Conservation (phyloP, 495 filamentous ascomycete species). For the Penicillium subrubescens region DNA sequence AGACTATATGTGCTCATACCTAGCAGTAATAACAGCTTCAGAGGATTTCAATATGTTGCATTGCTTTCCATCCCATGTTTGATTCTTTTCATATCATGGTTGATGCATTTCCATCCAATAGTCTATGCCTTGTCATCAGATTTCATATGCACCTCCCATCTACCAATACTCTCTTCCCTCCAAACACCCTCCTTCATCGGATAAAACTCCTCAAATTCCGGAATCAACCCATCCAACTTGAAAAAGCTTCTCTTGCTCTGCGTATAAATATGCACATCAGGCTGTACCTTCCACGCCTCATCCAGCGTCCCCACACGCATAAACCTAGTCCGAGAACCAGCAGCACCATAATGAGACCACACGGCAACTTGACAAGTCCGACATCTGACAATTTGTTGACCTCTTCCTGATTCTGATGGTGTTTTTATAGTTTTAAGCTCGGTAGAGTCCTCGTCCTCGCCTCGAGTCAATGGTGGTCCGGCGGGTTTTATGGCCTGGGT, state of each 20-base stretch:
- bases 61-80: too few species aligned
- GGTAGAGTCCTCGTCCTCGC: not conserved
- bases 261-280: constrained; percentile 7
- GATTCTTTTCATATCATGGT: too few species aligned
- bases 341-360: constrained; percentile 1
- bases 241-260: not conserved
- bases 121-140: not conserved
- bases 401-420: constrained; percentile 4
- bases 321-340: not conserved
- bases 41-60: not conserved
- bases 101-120: too few species aligned
- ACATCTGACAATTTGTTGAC: not conserved
- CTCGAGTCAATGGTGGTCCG: not conserved
- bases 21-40: not conserved
- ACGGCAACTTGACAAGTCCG: not conserved
- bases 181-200: not conserved
- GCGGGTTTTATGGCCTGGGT: not conserved
- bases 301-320: constrained; percentile 1
- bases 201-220: not conserved
- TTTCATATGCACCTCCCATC: not conserved
- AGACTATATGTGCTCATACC: not conserved
- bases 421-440: not conserved
- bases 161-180: not conserved
- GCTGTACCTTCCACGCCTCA: constrained; percentile 1
- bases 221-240: not conserved